Conservation (phyloP, 2,329 filamentous ascomycete genomes). For the Fusarium abutilonis region DNA sequence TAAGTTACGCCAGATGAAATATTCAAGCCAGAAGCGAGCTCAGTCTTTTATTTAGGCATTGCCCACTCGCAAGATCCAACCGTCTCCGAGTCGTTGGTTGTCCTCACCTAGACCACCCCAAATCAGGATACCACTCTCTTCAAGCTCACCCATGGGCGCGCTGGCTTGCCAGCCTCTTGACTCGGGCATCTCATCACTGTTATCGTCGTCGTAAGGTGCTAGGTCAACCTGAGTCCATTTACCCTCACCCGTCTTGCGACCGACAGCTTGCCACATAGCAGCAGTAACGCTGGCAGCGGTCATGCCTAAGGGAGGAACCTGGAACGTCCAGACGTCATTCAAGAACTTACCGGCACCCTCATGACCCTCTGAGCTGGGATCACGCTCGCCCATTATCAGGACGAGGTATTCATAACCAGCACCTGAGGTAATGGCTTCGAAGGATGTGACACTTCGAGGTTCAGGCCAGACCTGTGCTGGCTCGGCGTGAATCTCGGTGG, state of each 20-base stretch:
- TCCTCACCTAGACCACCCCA: constrained; percentile 67
- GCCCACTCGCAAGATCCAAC: constrained; percentile 70
- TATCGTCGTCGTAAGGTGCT: constrained; percentile 62
- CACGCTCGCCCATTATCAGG: constrained; percentile 67
- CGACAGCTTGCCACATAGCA: constrained; percentile 63
- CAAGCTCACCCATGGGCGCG: constrained; percentile 65
- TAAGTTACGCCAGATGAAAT: constrained; percentile 25
- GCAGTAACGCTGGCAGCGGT: constrained; percentile 65
- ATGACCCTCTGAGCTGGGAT: constrained; percentile 60
- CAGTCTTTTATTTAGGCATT: constrained; percentile 24
- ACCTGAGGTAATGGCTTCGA: constrained; percentile 67
- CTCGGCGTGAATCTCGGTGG: constrained; percentile 51
- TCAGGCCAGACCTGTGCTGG: constrained; percentile 59
- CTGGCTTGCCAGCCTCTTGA: constrained; percentile 68
- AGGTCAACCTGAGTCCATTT: constrained; percentile 63
- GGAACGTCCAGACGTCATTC: constrained; percentile 72
- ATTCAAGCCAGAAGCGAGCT: constrained; percentile 11
- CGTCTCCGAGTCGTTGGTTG: constrained; percentile 66
- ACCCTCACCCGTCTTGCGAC: constrained; percentile 65
- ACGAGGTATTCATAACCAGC: constrained; percentile 71
- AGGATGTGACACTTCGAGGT: constrained; percentile 61
- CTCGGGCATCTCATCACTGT: constrained; percentile 59
- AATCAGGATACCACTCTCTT: constrained; percentile 67
- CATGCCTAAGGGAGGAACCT: constrained; percentile 65
- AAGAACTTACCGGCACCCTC: constrained; percentile 64